Base-by-base conservation (phyloP, 108 stramenopile species). In the Epipyxis sp. region DNA sequence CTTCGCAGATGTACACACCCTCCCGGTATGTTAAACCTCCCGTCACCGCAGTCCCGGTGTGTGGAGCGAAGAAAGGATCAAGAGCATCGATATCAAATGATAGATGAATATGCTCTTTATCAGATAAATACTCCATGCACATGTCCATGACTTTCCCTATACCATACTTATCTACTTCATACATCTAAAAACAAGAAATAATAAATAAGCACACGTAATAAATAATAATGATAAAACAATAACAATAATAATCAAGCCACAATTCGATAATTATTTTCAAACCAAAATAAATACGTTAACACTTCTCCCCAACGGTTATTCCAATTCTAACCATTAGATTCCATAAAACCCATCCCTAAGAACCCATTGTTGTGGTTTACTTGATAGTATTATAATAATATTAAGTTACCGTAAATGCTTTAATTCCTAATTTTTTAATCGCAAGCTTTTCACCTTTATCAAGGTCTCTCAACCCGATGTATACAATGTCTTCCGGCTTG, bases 21-120 rank as follows among this genome's bases (percentile, higher is more conserved):
- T 99, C 98, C 35, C 98, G 88, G 85, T 90, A 99, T 54, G 93
- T 97, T 59, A 99, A 86, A 1, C 98, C 98, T 44, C 98, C 98
- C 62, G 94, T 87, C 25, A 98, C 98, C 0, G 89, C 90, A 6
- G 98, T 99, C 20, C 98, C 98, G 25, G 98, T 99, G 1, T 94
- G 90, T 6, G 98, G 96, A n/a, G 97, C 98, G 69, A 92, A 84
- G 59, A 85, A 69, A 6, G 98, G 98, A 86, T 99, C 98, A 0
- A 95, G 88, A 2, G 94, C 94, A 86, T 99, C 98, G 84, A 99
- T 97, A 79, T 99, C 98, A 74, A 95, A 97, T 35, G 90, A 81
- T 54, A 88, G 44, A 68, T 87, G 87, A 13, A 88, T 84, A n/a
- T n/a, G n/a, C 79, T 93, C 82, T 27, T 84, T 80, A 13, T 83